Conservation (phyloP, 164 flowering plant genomes). For the Magnolia changhungtana region DNA sequence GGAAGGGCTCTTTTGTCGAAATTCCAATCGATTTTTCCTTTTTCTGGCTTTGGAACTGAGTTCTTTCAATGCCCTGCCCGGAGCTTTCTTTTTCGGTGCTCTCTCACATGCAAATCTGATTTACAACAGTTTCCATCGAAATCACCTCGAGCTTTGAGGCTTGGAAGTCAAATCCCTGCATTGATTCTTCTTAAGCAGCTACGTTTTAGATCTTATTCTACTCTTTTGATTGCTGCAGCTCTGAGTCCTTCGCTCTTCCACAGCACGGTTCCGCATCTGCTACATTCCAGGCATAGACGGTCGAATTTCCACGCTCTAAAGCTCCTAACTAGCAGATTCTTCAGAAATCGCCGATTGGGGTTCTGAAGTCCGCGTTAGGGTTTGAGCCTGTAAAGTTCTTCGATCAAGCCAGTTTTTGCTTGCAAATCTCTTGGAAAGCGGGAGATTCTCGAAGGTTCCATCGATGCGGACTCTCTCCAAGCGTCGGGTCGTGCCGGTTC, state of each 20-base stretch:
- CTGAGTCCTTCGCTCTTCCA: neutral
- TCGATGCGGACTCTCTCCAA: conserved; percentile 9
- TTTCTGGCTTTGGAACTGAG: neutral
- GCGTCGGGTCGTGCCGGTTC: conserved; percentile 11
- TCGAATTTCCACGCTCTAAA: neutral
- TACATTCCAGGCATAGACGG: neutral
- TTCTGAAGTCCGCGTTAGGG: neutral
- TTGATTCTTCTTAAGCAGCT: conserved; percentile 3
- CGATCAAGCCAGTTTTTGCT: neutral
- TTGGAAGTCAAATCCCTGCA: conserved; percentile 1
- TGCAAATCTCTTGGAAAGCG: neutral
- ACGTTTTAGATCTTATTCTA: neutral
- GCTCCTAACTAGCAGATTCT: neutral
- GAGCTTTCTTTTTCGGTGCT: conserved; percentile 2
- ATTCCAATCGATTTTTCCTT: neutral
- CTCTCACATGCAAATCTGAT: neutral
- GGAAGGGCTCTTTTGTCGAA: conserved; percentile 6
- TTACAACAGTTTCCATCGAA: neutral
- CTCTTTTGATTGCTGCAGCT: neutral
- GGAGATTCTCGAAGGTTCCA: neutral
- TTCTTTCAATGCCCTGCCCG: neutral
- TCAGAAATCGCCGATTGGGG: neutral
- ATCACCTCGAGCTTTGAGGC: neutral
- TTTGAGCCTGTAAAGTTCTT: neutral
- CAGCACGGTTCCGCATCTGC: neutral